phyloP scores from a whole-genome alignment of 2,329 filamentous ascomycete genomes.

The Cordyceps javanica region DNA sequence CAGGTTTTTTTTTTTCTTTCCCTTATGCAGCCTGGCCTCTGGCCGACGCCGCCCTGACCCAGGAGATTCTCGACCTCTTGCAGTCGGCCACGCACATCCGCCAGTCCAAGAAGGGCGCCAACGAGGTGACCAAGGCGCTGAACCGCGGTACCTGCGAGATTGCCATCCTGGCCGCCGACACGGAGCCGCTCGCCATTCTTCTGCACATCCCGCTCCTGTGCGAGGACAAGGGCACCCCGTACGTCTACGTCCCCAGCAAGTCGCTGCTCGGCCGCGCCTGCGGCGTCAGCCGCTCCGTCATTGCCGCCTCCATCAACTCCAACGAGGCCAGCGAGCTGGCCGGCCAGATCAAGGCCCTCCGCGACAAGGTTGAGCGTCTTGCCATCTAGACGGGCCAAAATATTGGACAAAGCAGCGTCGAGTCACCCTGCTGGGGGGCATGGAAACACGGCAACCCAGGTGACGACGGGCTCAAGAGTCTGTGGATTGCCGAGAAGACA shows the following conservation, averaged over 20 bases:
- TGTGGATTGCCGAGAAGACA: neutral
- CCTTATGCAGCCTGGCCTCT: constrained; percentile 61
- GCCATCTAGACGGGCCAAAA: constrained; percentile 78
- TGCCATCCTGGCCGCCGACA: constrained; percentile 84
- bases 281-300: constrained; percentile 83
- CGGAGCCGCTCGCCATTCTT: constrained; percentile 76
- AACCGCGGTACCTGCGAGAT: constrained; percentile 89
- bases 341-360: constrained; percentile 79
- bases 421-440: neutral
- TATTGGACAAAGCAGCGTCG: too few species aligned
- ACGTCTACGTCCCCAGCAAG: constrained; percentile 71
- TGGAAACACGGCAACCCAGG: neutral
- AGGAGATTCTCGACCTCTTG: constrained; percentile 77
- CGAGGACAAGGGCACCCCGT: constrained; percentile 65
- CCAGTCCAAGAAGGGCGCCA: constrained; percentile 85
- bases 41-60: constrained; percentile 66
- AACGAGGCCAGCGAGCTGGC: constrained; percentile 87
- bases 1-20: neutral
- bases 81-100: constrained; percentile 62
- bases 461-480: neutral
- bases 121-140: constrained; percentile 78
- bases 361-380: constrained; percentile 92
- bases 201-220: constrained; percentile 83
- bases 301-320: constrained; percentile 81
- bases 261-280: constrained; percentile 82